These are phyloP conservation scores for Kodamaea sp. DNA, from an alignment of 1,139 yeast genomes.

Conservation along the genomic window DNA sequence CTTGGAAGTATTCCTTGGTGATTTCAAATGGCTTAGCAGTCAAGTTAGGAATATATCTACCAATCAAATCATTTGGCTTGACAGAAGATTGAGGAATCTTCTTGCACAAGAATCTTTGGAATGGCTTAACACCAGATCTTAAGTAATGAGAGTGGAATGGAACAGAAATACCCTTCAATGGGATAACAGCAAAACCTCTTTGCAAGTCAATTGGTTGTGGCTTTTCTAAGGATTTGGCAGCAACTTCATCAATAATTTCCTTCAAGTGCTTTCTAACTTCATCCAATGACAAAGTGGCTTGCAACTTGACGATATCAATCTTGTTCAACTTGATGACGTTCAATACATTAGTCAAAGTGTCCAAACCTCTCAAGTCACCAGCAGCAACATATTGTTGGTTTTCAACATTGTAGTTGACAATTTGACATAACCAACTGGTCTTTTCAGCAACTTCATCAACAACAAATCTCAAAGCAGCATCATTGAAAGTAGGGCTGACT, in stretches of 20 bases:
- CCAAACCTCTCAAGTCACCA: slow-evolving; percentile 95
- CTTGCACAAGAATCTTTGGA: slow-evolving; percentile 95
- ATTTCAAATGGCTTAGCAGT: slow-evolving; percentile 97
- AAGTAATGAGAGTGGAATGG: slow-evolving; percentile 98
- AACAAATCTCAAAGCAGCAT: slow-evolving; percentile 91
- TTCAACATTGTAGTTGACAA: slow-evolving; percentile 97
- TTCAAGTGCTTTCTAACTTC: slow-evolving; percentile 81
- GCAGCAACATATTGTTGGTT: slow-evolving; percentile 98
- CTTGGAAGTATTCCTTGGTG: slow-evolving; percentile 94
- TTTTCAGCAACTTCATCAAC: slow-evolving; percentile 80
- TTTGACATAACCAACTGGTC: slow-evolving; percentile 93
- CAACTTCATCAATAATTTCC: slow-evolving; percentile 83
- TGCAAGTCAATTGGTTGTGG: slow-evolving; percentile 96
- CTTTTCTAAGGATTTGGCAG: slow-evolving; percentile 76
- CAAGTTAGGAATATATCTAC: slow-evolving; percentile 96
- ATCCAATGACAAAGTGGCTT: slow-evolving; percentile 76
- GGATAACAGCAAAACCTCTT: slow-evolving; percentile 97
- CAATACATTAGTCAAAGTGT: slow-evolving; percentile 87
- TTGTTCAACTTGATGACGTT: slow-evolving; percentile 91
- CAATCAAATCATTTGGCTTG: slow-evolving; percentile 88
- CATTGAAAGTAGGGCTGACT: slow-evolving; percentile 82
- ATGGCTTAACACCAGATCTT: slow-evolving; percentile 97
- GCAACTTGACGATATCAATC: slow-evolving; percentile 86
- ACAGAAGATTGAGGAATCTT: slow-evolving; percentile 94
- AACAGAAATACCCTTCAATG: slow-evolving; percentile 96